phyloP scores from a whole-genome alignment of 306 rosid species.

The Cajanus cajan region DNA sequence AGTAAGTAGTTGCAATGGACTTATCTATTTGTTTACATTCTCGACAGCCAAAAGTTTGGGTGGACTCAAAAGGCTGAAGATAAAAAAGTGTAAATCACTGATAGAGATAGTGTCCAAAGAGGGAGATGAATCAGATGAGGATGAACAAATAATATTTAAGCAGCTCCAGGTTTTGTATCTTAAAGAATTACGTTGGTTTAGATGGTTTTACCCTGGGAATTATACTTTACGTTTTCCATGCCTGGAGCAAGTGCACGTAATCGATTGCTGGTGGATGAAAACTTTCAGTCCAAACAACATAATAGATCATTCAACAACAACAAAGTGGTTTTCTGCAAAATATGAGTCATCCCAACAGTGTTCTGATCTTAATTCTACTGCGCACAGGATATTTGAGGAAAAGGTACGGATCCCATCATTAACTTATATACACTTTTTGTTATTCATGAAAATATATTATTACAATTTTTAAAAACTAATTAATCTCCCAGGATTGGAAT shows the following conservation, averaged over 20 bases:
- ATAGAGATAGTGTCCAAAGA: not conserved
- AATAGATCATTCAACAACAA: not conserved
- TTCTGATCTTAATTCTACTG: not conserved
- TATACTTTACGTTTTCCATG: not conserved
- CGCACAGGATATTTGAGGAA: not conserved
- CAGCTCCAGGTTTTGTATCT: not conserved
- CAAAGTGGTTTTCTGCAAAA: not conserved
- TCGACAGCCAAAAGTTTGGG: constrained; percentile 28
- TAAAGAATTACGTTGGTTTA: not conserved
- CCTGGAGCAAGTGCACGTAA: constrained; percentile 1
- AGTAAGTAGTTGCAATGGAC: not conserved
- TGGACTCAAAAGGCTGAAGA: not conserved
- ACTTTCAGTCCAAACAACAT: not conserved
- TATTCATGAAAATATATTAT: no score
- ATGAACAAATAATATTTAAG: not conserved
- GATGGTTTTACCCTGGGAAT: constrained; percentile 25
- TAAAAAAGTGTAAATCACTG: not conserved
- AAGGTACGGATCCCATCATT: not conserved
- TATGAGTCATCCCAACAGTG: not conserved
- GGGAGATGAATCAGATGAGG: not conserved
- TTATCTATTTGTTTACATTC: not conserved
- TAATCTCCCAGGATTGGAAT: no score
- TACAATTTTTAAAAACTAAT: no score
- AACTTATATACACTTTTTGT: no score
- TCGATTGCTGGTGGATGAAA: not conserved